A percentile compares a stretch with the other conserved stretches of the same genome.
These are phyloP conservation scores for Botrytis fabae DNA, from an alignment of 2,329 filamentous ascomycete species.

Conservation along the genomic window DNA sequence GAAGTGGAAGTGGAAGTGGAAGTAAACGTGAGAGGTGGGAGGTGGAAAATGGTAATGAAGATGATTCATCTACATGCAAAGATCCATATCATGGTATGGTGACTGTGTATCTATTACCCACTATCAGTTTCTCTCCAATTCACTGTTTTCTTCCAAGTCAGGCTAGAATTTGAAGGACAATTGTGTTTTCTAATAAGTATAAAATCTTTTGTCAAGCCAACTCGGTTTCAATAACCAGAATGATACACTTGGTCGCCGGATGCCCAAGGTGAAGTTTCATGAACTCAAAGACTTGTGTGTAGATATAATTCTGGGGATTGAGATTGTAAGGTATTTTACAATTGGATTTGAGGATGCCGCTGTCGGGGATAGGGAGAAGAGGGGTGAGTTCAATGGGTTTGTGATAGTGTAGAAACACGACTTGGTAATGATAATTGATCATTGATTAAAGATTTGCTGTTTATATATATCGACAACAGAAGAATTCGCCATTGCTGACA, in stretches of 20 bases:
- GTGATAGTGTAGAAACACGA: not conserved
- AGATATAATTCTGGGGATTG: accelerated
- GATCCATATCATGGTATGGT: not conserved
- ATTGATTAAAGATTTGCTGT: not conserved
- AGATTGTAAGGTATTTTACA: accelerated
- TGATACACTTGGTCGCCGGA: not conserved
- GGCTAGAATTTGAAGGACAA: not conserved
- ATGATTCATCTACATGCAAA: not conserved
- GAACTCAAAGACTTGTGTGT: not conserved
- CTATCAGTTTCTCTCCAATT: not conserved
- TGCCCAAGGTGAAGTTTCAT: not conserved
- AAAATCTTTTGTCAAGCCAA: not conserved
- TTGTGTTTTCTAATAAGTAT: not conserved
- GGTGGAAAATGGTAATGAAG: not conserved
- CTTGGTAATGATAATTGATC: accelerated
- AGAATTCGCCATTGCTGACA: not conserved
- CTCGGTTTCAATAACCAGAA: accelerated
- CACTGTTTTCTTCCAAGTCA: accelerated
- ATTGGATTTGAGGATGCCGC: not conserved
- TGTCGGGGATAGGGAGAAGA: not conserved
- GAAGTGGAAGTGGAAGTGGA: too few relatives aligned
- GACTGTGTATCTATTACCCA: not conserved
- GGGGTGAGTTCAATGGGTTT: not conserved
- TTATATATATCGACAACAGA: not conserved
- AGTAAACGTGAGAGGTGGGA: not conserved